Evolutionary conservation across 495 filamentous ascomycete species (phyloP).

Genomic region (Polyplosphaeria fusca): DNA sequence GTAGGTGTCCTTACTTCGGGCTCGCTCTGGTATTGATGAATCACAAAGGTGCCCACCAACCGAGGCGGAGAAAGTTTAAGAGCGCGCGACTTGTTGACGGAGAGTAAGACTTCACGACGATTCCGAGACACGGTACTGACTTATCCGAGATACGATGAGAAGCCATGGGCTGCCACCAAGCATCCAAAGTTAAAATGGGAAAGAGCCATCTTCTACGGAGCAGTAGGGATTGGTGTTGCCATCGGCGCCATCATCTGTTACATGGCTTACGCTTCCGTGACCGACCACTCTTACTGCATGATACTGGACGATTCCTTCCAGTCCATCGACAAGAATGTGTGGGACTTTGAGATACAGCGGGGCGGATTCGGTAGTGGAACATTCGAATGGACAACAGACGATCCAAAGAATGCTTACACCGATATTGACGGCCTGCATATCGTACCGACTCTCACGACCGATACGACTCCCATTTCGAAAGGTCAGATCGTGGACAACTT

Average conservation of each 20-base stretch:
- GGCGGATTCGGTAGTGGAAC: conserved; percentile 45
- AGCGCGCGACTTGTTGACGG: conserved; percentile 21
- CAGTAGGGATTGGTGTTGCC: conserved; percentile 16
- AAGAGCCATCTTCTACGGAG: conserved; percentile 28
- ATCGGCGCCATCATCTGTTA: conserved; percentile 31
- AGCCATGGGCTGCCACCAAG: conserved; percentile 27
- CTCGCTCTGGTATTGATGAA: no score
- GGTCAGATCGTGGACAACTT: conserved; percentile 37
- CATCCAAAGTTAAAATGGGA: conserved; percentile 32
- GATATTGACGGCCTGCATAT: conserved; percentile 47
- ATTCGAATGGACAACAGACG: conserved; percentile 49
- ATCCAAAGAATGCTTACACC: conserved; percentile 44
- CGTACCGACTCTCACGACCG: conserved; percentile 47
- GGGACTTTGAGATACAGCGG: conserved; percentile 43
- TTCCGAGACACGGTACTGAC: neutral
- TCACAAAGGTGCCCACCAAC: conserved; percentile 1
- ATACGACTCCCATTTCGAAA: conserved; percentile 38
- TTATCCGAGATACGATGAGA: conserved; percentile 22
- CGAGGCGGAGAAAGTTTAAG: conserved; percentile 29
- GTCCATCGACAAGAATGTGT: conserved; percentile 39
- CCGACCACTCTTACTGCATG: conserved; percentile 40
- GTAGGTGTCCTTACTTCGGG: no score
- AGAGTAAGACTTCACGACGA: conserved; percentile 9
- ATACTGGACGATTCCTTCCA: conserved; percentile 45
- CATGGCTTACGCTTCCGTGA: conserved; percentile 25